These are phyloP conservation scores for Rhizoctonia solani DNA, from an alignment of 1,284 basidiomycete genomes.

Conservation along the genomic window DNA sequence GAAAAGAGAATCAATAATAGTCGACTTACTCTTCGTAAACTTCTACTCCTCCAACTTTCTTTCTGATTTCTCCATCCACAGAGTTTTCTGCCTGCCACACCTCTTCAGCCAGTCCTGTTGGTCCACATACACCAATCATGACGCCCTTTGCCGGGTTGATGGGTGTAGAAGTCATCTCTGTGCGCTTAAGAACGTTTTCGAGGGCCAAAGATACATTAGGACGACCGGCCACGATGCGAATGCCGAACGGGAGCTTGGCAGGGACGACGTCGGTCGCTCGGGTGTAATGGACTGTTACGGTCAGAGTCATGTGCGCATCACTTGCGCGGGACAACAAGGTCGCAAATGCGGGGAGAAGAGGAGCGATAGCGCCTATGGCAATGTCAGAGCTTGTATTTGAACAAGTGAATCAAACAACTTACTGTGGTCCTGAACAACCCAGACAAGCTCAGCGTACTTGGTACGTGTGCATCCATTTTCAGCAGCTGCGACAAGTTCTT, in stretches of 20 bases:
- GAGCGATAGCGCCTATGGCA: slow-evolving; percentile 53
- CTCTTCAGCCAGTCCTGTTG: slow-evolving; percentile 58
- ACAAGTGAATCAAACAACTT: neutral
- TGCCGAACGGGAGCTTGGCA: slow-evolving; percentile 45
- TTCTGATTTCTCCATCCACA: slow-evolving; percentile 55
- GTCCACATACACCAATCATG: slow-evolving; percentile 70
- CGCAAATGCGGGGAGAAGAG: slow-evolving; percentile 59
- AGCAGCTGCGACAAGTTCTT: slow-evolving; percentile 36
- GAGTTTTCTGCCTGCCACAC: slow-evolving; percentile 55
- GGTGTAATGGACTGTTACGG: slow-evolving; percentile 66
- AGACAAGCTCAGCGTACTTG: slow-evolving; percentile 36
- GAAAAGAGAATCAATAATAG: neutral
- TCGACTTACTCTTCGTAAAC: slow-evolving; percentile 63
- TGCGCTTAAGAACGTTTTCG: slow-evolving; percentile 17
- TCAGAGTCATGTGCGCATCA: slow-evolving; percentile 48
- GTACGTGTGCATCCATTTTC: slow-evolving; percentile 11
- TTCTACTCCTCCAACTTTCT: slow-evolving; percentile 69
- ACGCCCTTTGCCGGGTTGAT: slow-evolving; percentile 60
- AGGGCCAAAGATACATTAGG: slow-evolving; percentile 48
- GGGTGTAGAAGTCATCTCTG: slow-evolving; percentile 51
- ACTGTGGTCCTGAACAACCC: slow-evolving; percentile 39
- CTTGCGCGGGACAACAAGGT: slow-evolving; percentile 54
- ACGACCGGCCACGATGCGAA: slow-evolving; percentile 57
- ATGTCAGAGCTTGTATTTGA: neutral
- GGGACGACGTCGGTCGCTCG: slow-evolving; percentile 50